Conservation (phyloP, 768 basidiomycete species). For the Mycena galopus region DNA sequence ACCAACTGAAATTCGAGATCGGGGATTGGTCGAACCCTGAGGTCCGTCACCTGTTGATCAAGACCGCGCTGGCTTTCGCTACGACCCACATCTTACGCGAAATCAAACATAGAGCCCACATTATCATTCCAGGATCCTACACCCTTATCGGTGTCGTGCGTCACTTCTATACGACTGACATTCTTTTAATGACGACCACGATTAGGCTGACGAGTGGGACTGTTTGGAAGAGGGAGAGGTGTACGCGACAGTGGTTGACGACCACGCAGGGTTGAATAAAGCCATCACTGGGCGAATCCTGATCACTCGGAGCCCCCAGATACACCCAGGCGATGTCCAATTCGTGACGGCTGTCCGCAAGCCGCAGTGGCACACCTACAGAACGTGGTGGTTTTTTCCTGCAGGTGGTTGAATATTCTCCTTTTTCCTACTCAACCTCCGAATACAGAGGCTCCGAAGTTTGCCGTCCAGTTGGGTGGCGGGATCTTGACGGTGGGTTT, state of each 20-base stretch:
- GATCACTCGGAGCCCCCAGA: conserved; percentile 66
- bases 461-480: conserved; percentile 64
- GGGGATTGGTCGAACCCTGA: conserved; percentile 25
- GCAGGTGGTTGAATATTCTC: conserved; percentile 48
- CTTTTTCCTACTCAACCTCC: not conserved
- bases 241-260: conserved; percentile 56
- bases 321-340: conserved; percentile 64
- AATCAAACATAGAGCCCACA: conserved; percentile 65
- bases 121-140: conserved; percentile 60
- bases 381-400: conserved; percentile 66
- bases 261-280: conserved; percentile 41
- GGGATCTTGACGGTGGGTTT: conserved; percentile 63
- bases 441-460: conserved; percentile 54
- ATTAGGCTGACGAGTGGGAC: conserved; percentile 62
- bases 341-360: conserved; percentile 57
- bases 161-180: no score
- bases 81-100: conserved; percentile 63
- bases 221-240: conserved; percentile 62
- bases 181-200: no score
- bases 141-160: conserved; percentile 70
- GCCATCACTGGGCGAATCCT: conserved; percentile 53
- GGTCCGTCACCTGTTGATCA: conserved; percentile 52
- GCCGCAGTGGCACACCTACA: conserved; percentile 53
- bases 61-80: conserved; percentile 51
- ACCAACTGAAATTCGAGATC: conserved; percentile 48